These are phyloP conservation scores for Volvox africanus DNA, from an alignment of 139 green algal genomes.

Conservation along the genomic window DNA sequence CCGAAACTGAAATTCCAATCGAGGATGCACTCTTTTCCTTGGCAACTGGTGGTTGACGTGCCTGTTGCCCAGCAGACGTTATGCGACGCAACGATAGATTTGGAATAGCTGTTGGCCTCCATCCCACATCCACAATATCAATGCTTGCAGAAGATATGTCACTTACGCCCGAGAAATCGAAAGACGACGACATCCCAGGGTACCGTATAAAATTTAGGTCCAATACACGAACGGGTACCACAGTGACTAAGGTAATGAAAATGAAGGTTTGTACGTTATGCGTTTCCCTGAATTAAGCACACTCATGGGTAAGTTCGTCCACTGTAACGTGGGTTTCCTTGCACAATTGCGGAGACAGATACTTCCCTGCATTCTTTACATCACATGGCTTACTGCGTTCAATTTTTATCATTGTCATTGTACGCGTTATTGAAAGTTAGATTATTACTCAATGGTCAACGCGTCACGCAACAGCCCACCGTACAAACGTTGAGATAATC, in stretches of 20 bases:
- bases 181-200: slow-evolving; percentile 5
- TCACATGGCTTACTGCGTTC: too few relatives aligned
- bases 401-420: background rate
- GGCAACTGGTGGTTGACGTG: background rate
- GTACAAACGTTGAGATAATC: background rate
- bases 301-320: too few relatives aligned
- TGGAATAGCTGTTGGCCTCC: background rate
- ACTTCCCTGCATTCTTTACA: too few relatives aligned
- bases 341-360: too few relatives aligned
- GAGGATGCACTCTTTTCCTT: background rate
- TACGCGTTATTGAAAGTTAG: background rate
- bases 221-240: too few relatives aligned
- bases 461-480: background rate
- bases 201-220: too few relatives aligned
- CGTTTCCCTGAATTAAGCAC: too few relatives aligned
- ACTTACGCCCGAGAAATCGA: slow-evolving; percentile 26
- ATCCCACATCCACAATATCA: background rate
- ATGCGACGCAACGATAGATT: background rate
- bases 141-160: slow-evolving; percentile 4
- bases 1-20: slow-evolving; percentile 1
- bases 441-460: background rate
- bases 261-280: too few relatives aligned
- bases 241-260: too few relatives aligned
- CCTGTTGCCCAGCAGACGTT: background rate
- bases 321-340: too few relatives aligned